Base-by-base conservation (phyloP, 2,329 filamentous ascomycete species). In the Ophiostoma ulmi region DNA sequence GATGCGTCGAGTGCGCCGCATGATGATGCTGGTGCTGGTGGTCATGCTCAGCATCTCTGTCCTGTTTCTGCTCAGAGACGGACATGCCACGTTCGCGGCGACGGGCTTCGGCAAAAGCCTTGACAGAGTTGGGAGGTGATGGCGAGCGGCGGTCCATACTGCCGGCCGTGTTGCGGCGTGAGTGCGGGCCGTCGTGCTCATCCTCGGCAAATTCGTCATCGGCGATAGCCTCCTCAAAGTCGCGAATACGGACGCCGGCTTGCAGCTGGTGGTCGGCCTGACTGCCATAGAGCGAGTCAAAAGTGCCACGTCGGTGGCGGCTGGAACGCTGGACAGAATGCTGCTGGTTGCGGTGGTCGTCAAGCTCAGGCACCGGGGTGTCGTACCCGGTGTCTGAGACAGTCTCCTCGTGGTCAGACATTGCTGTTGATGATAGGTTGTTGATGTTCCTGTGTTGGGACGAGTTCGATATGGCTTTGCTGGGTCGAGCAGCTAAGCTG, bases 61-160 rank as follows among this genome's bases (percentile, higher is more conserved):
- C 78, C 26, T 75, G 72, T 70, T 77, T 78, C 70, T 79, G 77
- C 73, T 86, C 86, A 20, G 84, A 86, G 73, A 85, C 81, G 31
- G 85, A 89, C 77, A 85, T 78, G 72, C 89, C 92, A 63, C 94
- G 91, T 77, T 94, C 92, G 72, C 94, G 90, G 72, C 93, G 91
- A 68, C 93, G 90, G 70, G 92, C 92, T 76, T 95, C 92, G 22
- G 95, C 95, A 80, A 99, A 99, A 4, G 95, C 95, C 79, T 98
- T 97, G 69, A 99, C 93, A 0, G 95, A 99, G 79, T 97, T 99
- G 8, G 95, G 95, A 13, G 94, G 94, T 6, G 95, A 98, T 1
- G 87, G 83, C 0, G 92, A 93, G 70, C 92, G 86, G 67, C 86
- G 87, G 31, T 87, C 85, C 35, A 83, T 79, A 1, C 86, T 87